These are phyloP conservation scores for Meredithiella fracta DNA, from an alignment of 2,329 filamentous ascomycete species.

Conservation along the genomic window DNA sequence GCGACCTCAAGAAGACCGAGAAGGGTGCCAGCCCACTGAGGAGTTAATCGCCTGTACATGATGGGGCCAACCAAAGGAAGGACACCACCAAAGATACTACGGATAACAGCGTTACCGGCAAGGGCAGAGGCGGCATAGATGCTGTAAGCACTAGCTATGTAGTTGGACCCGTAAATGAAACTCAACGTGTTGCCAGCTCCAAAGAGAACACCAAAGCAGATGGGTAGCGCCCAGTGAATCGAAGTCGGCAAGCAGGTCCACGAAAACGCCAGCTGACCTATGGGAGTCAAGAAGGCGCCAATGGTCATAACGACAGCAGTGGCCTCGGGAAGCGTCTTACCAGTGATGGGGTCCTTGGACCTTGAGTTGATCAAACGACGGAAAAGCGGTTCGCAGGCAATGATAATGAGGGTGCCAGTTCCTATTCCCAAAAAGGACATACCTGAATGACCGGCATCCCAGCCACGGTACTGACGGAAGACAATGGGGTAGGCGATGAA, in stretches of 20 bases:
- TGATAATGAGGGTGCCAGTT: conserved; percentile 44
- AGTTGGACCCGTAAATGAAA: conserved; percentile 72
- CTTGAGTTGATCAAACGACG: conserved; percentile 64
- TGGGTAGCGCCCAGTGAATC: conserved; percentile 69
- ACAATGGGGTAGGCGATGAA: conserved; percentile 84
- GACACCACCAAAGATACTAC: conserved; percentile 58
- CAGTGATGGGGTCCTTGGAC: conserved; percentile 56
- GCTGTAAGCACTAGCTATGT: conserved; percentile 61
- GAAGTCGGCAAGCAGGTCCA: conserved; percentile 68
- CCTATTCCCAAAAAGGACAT: conserved; percentile 61
- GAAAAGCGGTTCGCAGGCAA: conserved; percentile 52
- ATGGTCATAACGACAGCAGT: conserved; percentile 68
- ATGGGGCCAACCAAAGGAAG: conserved; percentile 58
- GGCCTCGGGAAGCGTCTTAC: conserved; percentile 58
- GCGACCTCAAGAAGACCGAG: conserved; percentile 56
- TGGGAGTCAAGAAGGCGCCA: conserved; percentile 53
- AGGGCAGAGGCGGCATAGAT: conserved; percentile 70
- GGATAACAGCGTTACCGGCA: conserved; percentile 61
- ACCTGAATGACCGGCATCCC: conserved; percentile 56
- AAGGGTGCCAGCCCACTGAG: conserved; percentile 66
- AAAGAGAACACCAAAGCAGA: conserved; percentile 65
- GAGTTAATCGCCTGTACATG: conserved; percentile 53
- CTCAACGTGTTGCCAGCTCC: conserved; percentile 59
- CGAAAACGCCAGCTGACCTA: conserved; percentile 72
- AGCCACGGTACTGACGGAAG: conserved; percentile 58